These are phyloP conservation scores for Delphinella strobiligena DNA, from an alignment of 2,329 filamentous ascomycete genomes.

Conservation along the genomic window DNA sequence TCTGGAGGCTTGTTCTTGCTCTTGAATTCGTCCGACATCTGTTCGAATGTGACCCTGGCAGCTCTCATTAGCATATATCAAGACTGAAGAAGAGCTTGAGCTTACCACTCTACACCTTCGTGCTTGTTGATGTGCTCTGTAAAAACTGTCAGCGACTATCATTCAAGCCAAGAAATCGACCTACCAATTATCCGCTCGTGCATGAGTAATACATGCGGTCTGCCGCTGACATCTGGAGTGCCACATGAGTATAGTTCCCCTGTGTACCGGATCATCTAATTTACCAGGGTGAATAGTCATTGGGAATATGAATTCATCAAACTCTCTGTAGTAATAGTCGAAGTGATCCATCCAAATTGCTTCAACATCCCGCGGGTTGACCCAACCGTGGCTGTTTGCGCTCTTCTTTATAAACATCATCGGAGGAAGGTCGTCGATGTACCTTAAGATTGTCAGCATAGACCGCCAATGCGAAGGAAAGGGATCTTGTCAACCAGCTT, in stretches of 20 bases:
- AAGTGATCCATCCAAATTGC: constrained; percentile 55
- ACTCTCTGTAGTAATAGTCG: constrained; percentile 62
- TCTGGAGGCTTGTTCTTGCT: constrained; percentile 42
- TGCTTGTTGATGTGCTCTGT: constrained; percentile 52
- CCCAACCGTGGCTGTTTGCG: constrained; percentile 50
- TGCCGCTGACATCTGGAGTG: constrained; percentile 41
- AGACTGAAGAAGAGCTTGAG: too few relatives aligned
- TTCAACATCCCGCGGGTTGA: constrained; percentile 43
- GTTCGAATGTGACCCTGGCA: constrained; percentile 54
- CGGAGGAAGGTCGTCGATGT: constrained; percentile 41
- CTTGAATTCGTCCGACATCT: constrained; percentile 62
- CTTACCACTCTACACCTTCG: constrained; percentile 48
- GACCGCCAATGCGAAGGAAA: too few relatives aligned
- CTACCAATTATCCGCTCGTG: constrained; percentile 44
- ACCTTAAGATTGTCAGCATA: too few relatives aligned
- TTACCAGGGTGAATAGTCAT: constrained; percentile 57
- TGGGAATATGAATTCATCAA: constrained; percentile 64
- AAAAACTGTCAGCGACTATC: not conserved
- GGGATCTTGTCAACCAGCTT: too few relatives aligned
- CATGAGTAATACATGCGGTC: constrained; percentile 60
- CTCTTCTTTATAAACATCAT: constrained; percentile 57
- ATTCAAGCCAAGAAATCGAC: constrained; percentile 5
- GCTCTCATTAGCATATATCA: too few relatives aligned
- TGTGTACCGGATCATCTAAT: rapidly evolving
- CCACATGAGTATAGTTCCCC: not conserved